These are phyloP conservation scores for Astragalus membranaceus DNA, from an alignment of 306 rosid genomes.

Conservation along the genomic window DNA sequence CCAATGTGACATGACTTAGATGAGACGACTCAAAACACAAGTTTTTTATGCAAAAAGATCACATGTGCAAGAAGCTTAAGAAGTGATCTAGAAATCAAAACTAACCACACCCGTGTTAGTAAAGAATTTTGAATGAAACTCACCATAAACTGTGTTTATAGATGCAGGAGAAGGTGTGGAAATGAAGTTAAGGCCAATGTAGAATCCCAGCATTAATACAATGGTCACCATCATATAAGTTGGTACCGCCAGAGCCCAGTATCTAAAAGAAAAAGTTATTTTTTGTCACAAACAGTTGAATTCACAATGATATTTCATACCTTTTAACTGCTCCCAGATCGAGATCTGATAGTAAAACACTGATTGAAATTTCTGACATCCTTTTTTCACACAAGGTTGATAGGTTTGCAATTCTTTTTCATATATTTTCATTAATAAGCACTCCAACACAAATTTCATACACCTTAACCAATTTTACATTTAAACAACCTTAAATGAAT, in stretches of 20 bases:
- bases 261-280: constrained; percentile 40
- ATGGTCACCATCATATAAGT: constrained; percentile 62
- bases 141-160: constrained; percentile 60
- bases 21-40: neutral
- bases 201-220: constrained; percentile 54
- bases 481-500: neutral
- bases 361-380: neutral
- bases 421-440: neutral
- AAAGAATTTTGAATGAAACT: constrained; percentile 18
- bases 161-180: constrained; percentile 72
- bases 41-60: neutral
- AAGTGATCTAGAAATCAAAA: neutral
- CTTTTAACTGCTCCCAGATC: no score
- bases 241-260: constrained; percentile 93
- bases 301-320: neutral
- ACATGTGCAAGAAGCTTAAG: neutral
- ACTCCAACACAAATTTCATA: neutral
- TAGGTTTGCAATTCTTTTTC: no score
- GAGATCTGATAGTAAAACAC: constrained; percentile 25
- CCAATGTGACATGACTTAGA: neutral
- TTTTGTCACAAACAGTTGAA: neutral
- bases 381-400: neutral
- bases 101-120: neutral
- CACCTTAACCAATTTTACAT: constrained; percentile 7
- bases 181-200: constrained; percentile 85